Conservation (phyloP, 345 rosid species). For the Citrus mangshanensis region DNA sequence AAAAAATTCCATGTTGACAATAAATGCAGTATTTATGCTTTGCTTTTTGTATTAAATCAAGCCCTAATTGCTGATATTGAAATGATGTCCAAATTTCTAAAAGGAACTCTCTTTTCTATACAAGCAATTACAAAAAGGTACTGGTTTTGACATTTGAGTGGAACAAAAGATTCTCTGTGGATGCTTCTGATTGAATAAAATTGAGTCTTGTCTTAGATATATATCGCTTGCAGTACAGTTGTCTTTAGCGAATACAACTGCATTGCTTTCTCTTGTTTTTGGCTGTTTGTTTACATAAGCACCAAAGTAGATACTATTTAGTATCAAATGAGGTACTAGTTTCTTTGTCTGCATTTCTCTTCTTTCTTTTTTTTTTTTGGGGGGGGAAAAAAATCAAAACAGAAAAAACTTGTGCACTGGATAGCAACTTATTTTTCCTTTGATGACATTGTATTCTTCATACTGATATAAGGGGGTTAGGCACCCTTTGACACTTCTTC, state of each 20-base stretch:
- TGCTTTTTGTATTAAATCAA: neutral
- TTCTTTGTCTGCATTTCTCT: neutral
- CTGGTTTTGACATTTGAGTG: neutral
- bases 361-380: neutral
- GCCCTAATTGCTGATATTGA: neutral
- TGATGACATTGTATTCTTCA: conserved; percentile 17
- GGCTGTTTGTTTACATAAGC: neutral
- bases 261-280: neutral
- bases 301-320: neutral
- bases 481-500: conserved; percentile 87
- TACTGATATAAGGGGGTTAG: conserved; percentile 53
- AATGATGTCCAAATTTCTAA: neutral
- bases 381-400: no score
- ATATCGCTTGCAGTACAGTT: no score
- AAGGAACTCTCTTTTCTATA: neutral
- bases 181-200: no score
- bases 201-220: neutral
- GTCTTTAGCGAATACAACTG: no score
- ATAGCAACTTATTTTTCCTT: conserved; percentile 11
- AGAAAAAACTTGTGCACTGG: neutral
- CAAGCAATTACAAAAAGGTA: neutral
- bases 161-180: neutral
- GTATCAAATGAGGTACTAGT: neutral
- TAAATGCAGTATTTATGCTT: neutral
- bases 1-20: neutral